Conservation (phyloP, 2,329 filamentous ascomycete species). For the Penicillium sp. region DNA sequence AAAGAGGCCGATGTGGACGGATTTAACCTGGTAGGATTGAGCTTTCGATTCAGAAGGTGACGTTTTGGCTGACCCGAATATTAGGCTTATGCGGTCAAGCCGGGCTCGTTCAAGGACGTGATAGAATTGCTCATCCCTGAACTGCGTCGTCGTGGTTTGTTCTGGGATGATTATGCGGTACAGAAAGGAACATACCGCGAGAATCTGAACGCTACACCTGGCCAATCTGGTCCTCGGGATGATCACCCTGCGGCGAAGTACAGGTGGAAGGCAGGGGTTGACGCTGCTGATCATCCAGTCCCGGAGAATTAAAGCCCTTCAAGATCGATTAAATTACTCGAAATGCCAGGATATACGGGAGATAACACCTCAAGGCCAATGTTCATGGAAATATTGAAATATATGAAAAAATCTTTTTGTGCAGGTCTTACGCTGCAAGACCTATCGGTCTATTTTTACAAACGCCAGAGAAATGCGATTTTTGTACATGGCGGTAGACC, state of each 20-base stretch:
- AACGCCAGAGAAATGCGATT: conserved; percentile 25
- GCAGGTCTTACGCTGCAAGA: conserved; percentile 7
- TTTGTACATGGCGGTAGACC: conserved; percentile 21
- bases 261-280: conserved; percentile 39
- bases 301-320: conserved; percentile 23
- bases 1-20: conserved; percentile 70
- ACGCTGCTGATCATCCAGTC: conserved; percentile 30
- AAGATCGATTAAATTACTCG: not conserved
- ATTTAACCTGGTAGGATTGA: conserved; percentile 64
- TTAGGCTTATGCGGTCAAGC: conserved; percentile 65
- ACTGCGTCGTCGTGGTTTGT: conserved; percentile 55
- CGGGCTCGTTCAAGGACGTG: conserved; percentile 68
- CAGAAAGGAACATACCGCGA: conserved; percentile 41
- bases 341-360: not conserved
- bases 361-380: not conserved
- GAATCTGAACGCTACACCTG: conserved; percentile 36
- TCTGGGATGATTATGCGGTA: conserved; percentile 42
- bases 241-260: conserved; percentile 42
- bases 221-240: conserved; percentile 32
- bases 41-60: not conserved
- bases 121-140: conserved; percentile 67
- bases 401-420: conserved; percentile 9
- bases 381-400: not conserved
- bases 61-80: not conserved
- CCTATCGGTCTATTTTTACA: conserved; percentile 13